phyloP scores from a whole-genome alignment of 805 yeast genomes.

The Starmera amethionina region DNA sequence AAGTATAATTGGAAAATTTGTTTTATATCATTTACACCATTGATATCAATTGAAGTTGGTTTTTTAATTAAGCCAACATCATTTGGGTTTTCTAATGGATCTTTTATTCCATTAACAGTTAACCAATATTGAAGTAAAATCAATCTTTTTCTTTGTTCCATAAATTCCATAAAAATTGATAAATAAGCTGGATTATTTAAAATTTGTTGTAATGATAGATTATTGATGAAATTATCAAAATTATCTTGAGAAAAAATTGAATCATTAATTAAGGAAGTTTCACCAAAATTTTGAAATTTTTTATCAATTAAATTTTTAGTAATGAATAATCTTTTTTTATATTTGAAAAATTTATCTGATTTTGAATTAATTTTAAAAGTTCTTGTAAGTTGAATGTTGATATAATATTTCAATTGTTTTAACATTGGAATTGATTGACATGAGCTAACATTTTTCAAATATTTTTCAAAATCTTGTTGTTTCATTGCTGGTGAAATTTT shows the following conservation, averaged over 20 bases:
- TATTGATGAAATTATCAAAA: constrained; percentile 14
- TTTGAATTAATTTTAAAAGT: constrained; percentile 22
- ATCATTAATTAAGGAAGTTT: not conserved
- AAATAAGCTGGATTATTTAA: constrained; percentile 38
- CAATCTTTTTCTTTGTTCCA: constrained; percentile 39
- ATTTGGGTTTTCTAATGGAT: constrained; percentile 50
- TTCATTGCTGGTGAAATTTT: constrained; percentile 31
- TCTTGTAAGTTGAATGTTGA: constrained; percentile 37
- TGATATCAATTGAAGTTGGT: constrained; percentile 26
- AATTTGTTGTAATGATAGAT: constrained; percentile 30
- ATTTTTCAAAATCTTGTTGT: constrained; percentile 29
- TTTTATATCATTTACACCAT: constrained; percentile 41
- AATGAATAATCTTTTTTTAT: constrained; percentile 20
- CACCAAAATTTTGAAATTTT: constrained; percentile 17
- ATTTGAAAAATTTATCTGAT: constrained; percentile 16
- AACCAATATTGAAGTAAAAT: constrained; percentile 53
- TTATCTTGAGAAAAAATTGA: constrained; percentile 3
- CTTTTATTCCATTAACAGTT: constrained; percentile 55
- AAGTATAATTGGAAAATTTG: constrained; percentile 38
- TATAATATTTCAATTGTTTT: constrained; percentile 36
- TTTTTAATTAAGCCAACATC: constrained; percentile 20
- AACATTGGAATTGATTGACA: constrained; percentile 31
- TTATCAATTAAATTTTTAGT: constrained; percentile 22
- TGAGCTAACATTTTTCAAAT: constrained; percentile 24
- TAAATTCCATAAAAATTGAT: constrained; percentile 41